A percentile compares a stretch with the other conserved stretches of the same genome.
Evolutionary conservation across 225 moss, liverwort and hornwort genomes (phyloP).

Genomic region (Ulota crispa): DNA sequence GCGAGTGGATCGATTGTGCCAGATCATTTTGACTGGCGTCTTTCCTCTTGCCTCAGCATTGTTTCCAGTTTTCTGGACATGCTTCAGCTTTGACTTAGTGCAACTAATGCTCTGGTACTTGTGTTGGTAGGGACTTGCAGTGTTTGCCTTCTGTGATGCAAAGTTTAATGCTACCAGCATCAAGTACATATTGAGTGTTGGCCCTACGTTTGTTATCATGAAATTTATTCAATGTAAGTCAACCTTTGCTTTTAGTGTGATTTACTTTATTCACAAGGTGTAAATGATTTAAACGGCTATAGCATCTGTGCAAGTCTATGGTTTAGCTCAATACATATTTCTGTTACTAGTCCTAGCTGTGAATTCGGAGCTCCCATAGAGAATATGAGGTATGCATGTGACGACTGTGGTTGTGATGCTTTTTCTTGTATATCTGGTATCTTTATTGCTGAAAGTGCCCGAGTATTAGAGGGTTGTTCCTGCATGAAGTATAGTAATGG

Average conservation of each 20-base stretch:
- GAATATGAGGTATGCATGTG: slow-evolving; percentile 4
- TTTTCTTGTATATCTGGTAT: neutral
- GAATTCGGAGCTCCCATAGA: neutral
- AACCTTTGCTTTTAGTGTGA: slow-evolving; percentile 4
- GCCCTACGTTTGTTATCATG: slow-evolving; percentile 79
- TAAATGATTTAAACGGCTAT: neutral
- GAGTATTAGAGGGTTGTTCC: neutral
- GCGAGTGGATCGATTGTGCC: slow-evolving; percentile 1
- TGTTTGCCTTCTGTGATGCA: slow-evolving; percentile 66
- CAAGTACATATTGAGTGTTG: slow-evolving; percentile 81
- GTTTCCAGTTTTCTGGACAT: slow-evolving; percentile 1
- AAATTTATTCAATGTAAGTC: slow-evolving; percentile 81
- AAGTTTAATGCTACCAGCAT: slow-evolving; percentile 52
- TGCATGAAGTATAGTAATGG: neutral
- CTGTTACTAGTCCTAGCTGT: neutral
- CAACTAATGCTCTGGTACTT: slow-evolving; percentile 20
- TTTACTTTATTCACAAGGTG: neutral
- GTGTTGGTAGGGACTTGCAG: slow-evolving; percentile 70
- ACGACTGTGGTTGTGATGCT: neutral
- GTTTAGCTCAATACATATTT: neutral
- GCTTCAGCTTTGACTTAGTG: slow-evolving; percentile 13
- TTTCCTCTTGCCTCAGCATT: neutral
- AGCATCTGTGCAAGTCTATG: slow-evolving; percentile 1
- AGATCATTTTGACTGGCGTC: neutral
- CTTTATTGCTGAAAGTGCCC: neutral